Base-by-base conservation (phyloP, 2,329 filamentous ascomycete species). In the Rasamsonia emersonii region DNA sequence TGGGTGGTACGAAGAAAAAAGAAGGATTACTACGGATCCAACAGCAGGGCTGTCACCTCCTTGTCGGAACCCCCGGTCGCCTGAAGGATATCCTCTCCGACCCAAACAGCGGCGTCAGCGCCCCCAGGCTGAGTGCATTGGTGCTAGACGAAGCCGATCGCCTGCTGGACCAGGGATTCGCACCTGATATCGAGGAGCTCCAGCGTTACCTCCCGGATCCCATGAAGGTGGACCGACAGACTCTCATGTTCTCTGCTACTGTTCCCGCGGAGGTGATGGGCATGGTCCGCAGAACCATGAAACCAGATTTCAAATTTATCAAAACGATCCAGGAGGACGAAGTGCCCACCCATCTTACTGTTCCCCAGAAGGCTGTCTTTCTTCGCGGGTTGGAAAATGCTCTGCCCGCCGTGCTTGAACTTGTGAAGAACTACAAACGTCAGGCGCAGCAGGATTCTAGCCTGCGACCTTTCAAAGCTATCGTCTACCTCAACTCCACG, bases 191-290 rank as follows among this genome's bases (percentile, higher is more conserved):
- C 30, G 59, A 68, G 30, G 56, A 73, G 2, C 84, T 89, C 34
- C 61, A 76, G 35, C 37, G 53, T 0, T 51, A 61, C 25, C 70
- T 95, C 7, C 89, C 89, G 3, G 62, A 71, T 28, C 70, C 72
- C 5, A 47, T 56, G 0, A 59, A 77, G 32, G 74, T 79, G 38
- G 70, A 81, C 33, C 78, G 89, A 30, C 91, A 98, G 59, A 95
- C 88, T 5, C 76, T 98, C 49, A 79, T 98, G 59, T 95, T 93
- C 58, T 96, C 89, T 9, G 91, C 91, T 26, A 98, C 91, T 8
- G 82, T 98, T 18, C 86, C 89, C 27, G 71, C 73, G 37, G 76
- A 86, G 41, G 89, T 98, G 26, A 78, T 94, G 44, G 63, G 72
- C 25, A 73, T 96, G 29, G 89, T 93, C 24, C 75, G 79, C 38